Percentiles rank a stretch among this genome's conserved stretches.
Evolutionary conservation across 2,329 filamentous ascomycete species (phyloP).

Genomic region (Penicillium sp.): DNA sequence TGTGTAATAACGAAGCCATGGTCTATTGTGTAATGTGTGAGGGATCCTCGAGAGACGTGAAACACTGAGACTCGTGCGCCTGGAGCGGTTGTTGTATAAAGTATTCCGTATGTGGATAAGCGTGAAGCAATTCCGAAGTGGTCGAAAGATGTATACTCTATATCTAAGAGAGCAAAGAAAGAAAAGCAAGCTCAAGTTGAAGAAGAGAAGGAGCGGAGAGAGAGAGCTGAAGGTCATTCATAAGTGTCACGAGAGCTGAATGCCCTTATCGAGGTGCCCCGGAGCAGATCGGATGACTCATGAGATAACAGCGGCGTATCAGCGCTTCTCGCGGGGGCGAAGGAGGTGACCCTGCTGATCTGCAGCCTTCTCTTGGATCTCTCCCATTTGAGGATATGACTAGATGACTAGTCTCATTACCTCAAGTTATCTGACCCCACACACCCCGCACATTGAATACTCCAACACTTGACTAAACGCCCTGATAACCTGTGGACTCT

Average conservation of each 20-base stretch:
- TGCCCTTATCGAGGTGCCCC: neutral
- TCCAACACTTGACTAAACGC: no score
- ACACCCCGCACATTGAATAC: neutral
- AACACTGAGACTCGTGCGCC: neutral
- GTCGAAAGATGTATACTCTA: neutral
- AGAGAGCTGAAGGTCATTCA: conserved; percentile 4
- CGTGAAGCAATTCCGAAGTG: conserved; percentile 4
- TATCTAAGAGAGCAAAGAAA: neutral
- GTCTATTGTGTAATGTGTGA: conserved; percentile 1
- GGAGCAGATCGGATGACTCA: conserved; percentile 12
- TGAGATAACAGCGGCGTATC: conserved; percentile 10
- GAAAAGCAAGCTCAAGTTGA: neutral
- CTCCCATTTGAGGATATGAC: neutral
- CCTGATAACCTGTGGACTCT: no score
- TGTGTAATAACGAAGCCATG: conserved; percentile 35
- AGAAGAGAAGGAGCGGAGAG: neutral
- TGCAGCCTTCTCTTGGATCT: neutral
- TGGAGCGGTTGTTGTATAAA: neutral
- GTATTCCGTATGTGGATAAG: neutral
- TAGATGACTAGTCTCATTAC: neutral
- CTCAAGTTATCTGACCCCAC: neutral
- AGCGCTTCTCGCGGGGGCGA: neutral
- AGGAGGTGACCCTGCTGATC: no score
- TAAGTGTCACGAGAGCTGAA: conserved; percentile 12
- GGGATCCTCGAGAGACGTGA: neutral